phyloP scores from a whole-genome alignment of 768 basidiomycete species.

The Pisolithus sp. region DNA sequence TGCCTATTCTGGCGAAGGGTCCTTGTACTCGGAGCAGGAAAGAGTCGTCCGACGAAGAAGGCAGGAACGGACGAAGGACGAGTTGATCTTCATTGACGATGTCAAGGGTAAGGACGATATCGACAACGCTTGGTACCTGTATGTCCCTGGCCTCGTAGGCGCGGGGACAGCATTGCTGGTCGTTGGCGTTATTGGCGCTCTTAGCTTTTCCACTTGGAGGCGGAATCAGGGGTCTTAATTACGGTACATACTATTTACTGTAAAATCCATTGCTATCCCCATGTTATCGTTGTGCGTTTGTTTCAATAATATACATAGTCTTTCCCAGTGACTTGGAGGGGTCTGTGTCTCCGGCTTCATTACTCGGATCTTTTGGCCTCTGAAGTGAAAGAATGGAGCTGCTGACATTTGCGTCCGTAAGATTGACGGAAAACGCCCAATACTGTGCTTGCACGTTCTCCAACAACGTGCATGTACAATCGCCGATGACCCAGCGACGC shows the following conservation, averaged over 20 bases:
- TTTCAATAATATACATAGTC: too few species aligned
- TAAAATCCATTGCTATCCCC: not conserved
- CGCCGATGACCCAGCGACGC: too few species aligned
- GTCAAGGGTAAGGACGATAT: constrained; percentile 47
- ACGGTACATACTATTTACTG: not conserved
- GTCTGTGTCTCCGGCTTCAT: not conserved
- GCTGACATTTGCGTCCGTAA: not conserved
- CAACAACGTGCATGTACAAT: too few species aligned
- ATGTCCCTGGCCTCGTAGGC: constrained; percentile 72
- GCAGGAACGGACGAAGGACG: constrained; percentile 45
- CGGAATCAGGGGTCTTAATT: constrained; percentile 55
- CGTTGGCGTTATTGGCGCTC: constrained; percentile 69
- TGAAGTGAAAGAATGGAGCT: too few species aligned
- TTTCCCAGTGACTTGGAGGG: too few species aligned
- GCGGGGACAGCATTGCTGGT: constrained; percentile 80
- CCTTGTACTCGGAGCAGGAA: constrained; percentile 24
- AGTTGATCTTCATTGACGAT: constrained; percentile 40
- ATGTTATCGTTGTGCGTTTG: too few species aligned
- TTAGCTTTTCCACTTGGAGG: constrained; percentile 68
- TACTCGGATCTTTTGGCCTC: not conserved
- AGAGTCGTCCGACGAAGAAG: constrained; percentile 40
- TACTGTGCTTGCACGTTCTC: too few species aligned
- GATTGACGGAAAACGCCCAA: not conserved
- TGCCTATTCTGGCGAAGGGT: constrained; percentile 22
- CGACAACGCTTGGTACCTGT: constrained; percentile 74